These are phyloP conservation scores for Gaeumannomyces tritici DNA, from an alignment of 2,329 filamentous ascomycete genomes.

Conservation along the genomic window DNA sequence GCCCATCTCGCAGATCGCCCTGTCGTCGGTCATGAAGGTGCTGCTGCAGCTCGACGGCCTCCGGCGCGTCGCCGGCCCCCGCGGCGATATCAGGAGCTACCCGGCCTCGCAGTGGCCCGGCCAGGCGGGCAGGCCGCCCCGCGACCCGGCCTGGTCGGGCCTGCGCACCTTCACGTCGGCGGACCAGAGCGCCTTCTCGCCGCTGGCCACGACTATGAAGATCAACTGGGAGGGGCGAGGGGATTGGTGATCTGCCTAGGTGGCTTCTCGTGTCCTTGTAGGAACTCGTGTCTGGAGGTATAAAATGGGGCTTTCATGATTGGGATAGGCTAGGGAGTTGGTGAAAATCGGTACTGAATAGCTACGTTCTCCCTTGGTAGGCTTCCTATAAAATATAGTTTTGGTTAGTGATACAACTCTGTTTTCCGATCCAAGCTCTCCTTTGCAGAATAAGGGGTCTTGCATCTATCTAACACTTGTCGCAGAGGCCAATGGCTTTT, in stretches of 20 bases:
- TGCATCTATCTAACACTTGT: too few species aligned
- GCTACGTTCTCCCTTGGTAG: too few species aligned
- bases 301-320: not conserved
- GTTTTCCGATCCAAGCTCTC: too few species aligned
- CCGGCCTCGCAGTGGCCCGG: constrained; percentile 11
- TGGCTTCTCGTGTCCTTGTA: constrained; percentile 24
- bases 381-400: too few species aligned
- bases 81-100: constrained; percentile 15
- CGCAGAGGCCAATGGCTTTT: too few species aligned
- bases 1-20: constrained; percentile 24
- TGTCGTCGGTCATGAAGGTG: constrained; percentile 14
- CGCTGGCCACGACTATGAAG: constrained; percentile 14
- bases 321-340: too few species aligned
- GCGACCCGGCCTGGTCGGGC: constrained; percentile 9
- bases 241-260: constrained; percentile 24
- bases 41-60: constrained; percentile 15
- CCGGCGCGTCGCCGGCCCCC: constrained; percentile 11
- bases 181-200: constrained; percentile 15
- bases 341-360: too few species aligned
- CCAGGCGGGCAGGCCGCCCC: constrained; percentile 8
- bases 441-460: too few species aligned
- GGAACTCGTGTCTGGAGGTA: not conserved
- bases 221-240: constrained; percentile 12
- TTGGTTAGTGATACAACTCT: too few species aligned
- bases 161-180: constrained; percentile 14